Evolutionary conservation across 208 protist species (phyloP).

Genomic region (Trypanosoma conorhini): DNA sequence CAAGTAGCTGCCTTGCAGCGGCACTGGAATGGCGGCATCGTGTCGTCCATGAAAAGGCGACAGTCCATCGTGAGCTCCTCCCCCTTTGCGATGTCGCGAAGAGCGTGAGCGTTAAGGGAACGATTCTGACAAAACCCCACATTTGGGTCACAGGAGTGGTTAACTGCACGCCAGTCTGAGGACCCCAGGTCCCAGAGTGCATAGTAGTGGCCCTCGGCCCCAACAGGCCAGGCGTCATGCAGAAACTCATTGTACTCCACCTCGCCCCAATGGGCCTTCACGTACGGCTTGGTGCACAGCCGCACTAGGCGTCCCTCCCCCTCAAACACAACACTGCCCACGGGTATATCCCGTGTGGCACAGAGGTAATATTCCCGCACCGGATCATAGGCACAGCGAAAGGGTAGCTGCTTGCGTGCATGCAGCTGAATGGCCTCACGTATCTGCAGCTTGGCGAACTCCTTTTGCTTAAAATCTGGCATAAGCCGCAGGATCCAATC

Average conservation of each 20-base stretch:
- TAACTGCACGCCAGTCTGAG: slow-evolving; percentile 67
- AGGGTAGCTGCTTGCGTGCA: slow-evolving; percentile 41
- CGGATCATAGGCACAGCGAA: slow-evolving; percentile 50
- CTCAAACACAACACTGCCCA: slow-evolving; percentile 57
- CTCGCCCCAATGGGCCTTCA: slow-evolving; percentile 33
- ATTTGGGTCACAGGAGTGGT: slow-evolving; percentile 87
- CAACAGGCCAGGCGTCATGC: slow-evolving; percentile 78
- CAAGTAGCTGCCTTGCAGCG: slow-evolving; percentile 56
- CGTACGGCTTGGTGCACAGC: slow-evolving; percentile 82
- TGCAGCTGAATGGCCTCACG: slow-evolving; percentile 54
- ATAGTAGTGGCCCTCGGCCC: slow-evolving; percentile 75
- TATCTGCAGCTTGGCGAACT: slow-evolving; percentile 85
- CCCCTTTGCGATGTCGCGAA: slow-evolving; percentile 69
- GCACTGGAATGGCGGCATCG: slow-evolving; percentile 76
- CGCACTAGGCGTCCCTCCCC: slow-evolving; percentile 67
- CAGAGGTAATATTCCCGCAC: slow-evolving; percentile 72
- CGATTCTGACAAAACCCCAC: slow-evolving; percentile 60
- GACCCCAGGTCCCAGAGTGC: slow-evolving; percentile 79
- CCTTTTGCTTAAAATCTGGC: slow-evolving; percentile 66
- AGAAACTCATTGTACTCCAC: slow-evolving; percentile 66
- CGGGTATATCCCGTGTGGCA: slow-evolving; percentile 51
- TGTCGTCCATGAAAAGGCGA: slow-evolving; percentile 78
- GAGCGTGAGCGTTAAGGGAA: slow-evolving; percentile 70
- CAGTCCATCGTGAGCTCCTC: slow-evolving; percentile 93
- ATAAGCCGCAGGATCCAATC: slow-evolving; percentile 86